Conservation (phyloP, 108 stramenopile species). For the Cyclostephanos tholiformis region DNA sequence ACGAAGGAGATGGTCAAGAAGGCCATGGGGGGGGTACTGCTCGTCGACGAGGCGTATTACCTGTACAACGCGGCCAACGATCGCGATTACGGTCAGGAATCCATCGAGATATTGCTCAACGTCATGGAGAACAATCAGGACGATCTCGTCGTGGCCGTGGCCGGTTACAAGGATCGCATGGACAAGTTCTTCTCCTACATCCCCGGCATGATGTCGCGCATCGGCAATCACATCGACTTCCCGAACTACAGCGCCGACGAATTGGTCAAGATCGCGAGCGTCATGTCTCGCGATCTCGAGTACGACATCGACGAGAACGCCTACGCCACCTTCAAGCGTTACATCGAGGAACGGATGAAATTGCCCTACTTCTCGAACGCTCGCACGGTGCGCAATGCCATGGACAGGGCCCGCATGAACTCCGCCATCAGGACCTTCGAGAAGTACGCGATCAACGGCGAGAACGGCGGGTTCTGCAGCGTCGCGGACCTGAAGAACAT, state of each 20-base stretch:
- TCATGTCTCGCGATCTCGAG: conserved; percentile 93
- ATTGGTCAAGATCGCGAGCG: conserved; percentile 89
- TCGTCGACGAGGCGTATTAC: conserved; percentile 99
- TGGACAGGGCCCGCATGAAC: conserved; percentile 98
- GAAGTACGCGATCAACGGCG: conserved; percentile 82
- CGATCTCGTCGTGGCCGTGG: conserved; percentile 97
- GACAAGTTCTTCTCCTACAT: conserved; percentile 99
- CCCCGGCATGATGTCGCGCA: conserved; percentile 97
- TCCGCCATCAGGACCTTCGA: conserved; percentile 96
- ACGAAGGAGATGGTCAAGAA: conserved; percentile 99
- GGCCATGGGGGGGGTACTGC: conserved; percentile 94
- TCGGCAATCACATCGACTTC: conserved; percentile 99
- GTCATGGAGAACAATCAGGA: conserved; percentile 98
- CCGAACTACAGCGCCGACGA: conserved; percentile 96
- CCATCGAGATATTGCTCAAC: conserved; percentile 98
- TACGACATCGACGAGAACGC: conserved; percentile 83
- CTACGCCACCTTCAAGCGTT: conserved; percentile 81
- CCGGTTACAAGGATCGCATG: conserved; percentile 99
- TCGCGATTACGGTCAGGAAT: conserved; percentile 98
- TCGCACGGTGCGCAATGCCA: conserved; percentile 97
- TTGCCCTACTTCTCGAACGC: conserved; percentile 99
- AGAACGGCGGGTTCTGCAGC: conserved; percentile 80
- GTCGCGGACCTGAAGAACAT: conserved; percentile 88
- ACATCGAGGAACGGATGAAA: conserved; percentile 93
- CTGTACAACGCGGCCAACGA: conserved; percentile 98